Base-by-base conservation (phyloP, 2,329 filamentous ascomycete genomes). In the Aspergillus nomiae region DNA sequence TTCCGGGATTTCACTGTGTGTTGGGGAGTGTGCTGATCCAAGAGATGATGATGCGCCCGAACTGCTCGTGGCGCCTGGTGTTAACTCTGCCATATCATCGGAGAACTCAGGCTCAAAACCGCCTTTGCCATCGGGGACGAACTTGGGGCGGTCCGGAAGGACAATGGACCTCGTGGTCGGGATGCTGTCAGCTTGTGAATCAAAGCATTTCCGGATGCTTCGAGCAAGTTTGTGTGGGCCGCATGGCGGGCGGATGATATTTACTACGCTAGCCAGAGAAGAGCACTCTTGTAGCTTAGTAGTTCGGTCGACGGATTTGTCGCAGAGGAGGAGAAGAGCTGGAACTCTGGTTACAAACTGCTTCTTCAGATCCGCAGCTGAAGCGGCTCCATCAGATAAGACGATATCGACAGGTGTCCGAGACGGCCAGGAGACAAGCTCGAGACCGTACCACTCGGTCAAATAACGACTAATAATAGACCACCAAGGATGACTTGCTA, bases 181-280 rank as follows among this genome's bases (percentile, higher is more conserved):
- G 56, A 61, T 9, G 58, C n/a, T 34, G 6, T 53, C 58, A 11
- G 60, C 62, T 38, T 63, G 62, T 4, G 61, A 64, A n/a, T 69
- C 67, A 21, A 77, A 58, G 46, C 73, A 75, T 56, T 69, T 74
- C 34, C 73, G 63, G 16, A 80, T 68, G 32, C 73, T 75, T 38
- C 74, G 77, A 4, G 77, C 77, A 53, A 81, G 64, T 54, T 80
- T 81, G 58, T 80, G 76, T 9, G 78, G 77, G 1, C 78, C 78
- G 56, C 75, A 79, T 4, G 78, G 78, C 21, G 76, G 76, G 21
- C 74, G 73, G 32, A 79, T 74, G 28, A 80, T 75, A 56, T 79
- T 74, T 11, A 80, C 73, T 3, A 74, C 71, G 19, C 71, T 63
- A 2, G 76, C 73, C 41, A 78, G 64, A 8, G 71, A 65, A 2